A percentile compares a stretch with the other conserved stretches of the same genome.
Evolutionary conservation across 208 protist species (phyloP).

Genomic region (Leishmania major): DNA sequence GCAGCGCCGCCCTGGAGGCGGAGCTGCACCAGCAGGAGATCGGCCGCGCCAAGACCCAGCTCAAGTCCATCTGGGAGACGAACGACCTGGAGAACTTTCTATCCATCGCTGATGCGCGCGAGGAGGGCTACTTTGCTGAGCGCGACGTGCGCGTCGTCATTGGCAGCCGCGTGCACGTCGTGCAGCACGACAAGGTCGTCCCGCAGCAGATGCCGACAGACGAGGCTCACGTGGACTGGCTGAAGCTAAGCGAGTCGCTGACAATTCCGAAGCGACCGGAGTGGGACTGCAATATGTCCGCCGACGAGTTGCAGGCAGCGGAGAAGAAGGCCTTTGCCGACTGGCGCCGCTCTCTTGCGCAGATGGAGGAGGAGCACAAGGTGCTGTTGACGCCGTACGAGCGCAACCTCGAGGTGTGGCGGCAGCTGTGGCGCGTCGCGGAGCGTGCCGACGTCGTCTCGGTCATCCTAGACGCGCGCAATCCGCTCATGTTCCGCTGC

Average conservation of each 20-base stretch:
- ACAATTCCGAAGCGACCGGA: constrained; percentile 83
- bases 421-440: constrained; percentile 98
- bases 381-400: constrained; percentile 98
- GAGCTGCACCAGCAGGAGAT: constrained; percentile 45
- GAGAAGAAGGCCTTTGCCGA: constrained; percentile 90
- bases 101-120: constrained; percentile 82
- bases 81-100: constrained; percentile 90
- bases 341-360: constrained; percentile 88
- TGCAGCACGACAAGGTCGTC: constrained; percentile 70
- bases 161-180: constrained; percentile 76
- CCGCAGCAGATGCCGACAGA: constrained; percentile 32
- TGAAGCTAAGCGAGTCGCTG: constrained; percentile 73
- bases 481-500: constrained; percentile 97
- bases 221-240: constrained; percentile 61
- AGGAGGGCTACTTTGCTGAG: constrained; percentile 85
- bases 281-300: constrained; percentile 81
- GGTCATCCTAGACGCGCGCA: constrained; percentile 96
- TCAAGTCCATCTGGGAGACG: constrained; percentile 91
- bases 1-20: constrained; percentile 38
- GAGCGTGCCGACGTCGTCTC: constrained; percentile 95
- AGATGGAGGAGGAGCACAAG: constrained; percentile 94
- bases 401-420: constrained; percentile 99
- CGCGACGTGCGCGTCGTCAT: constrained; percentile 83
- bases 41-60: constrained; percentile 23
- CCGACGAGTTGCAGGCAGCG: constrained; percentile 60